Evolutionary conservation across 2,329 filamentous ascomycete species (phyloP), one percentile per base, ranked within the genome.

Genomic region (Fusarium camptoceras): DNA sequence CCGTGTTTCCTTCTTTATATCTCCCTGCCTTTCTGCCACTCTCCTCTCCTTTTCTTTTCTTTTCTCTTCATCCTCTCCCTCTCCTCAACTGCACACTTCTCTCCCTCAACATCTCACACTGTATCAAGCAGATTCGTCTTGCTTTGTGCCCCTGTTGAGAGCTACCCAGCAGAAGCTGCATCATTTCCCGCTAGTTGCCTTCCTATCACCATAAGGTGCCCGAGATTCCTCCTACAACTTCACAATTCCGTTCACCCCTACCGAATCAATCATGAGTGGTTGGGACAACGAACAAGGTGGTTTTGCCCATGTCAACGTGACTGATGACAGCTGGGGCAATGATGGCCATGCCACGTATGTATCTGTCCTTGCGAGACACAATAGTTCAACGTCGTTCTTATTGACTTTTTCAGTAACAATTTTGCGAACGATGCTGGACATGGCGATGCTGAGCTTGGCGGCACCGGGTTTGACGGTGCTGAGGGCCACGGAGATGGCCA

Each of bases 231-330:
- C 8, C 8, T 34, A 28, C 28, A 34, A 18, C 31, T 37, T 11
- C 34, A 37, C 16, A 37, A 5, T 41, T 41, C 41, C n/a, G 24
- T n/a, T 11, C 24, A 11, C n/a, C 9, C 12, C 20, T n/a, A 8
- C 27, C 34, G 14, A 41, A 51, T 16, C 31, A n/a, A 55, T 22
- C 28, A 70, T 70, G 67, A 43, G 49, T 14, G 67, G 55, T 37
- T 70, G 67, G 67, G 47, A 54, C 14, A 41, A 51, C 34, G 55
- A 68, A 20, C 54, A 70, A 34, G 47, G 63, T 12, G 54, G 27
- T 22, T 48, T 62, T 31, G 37, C 46, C 30, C 48, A 55, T 43
- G 41, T 31, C 24, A 58, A 63, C 43, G 53, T 30, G n/a, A 43
- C 48, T 28, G 34, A 20, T 8, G 47, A 56, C 12, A 31, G 42